Evolutionary conservation across 352 stramenopile species (phyloP), one percentile per base, ranked within the genome.

Genomic region (Globisporangium irregulare): DNA sequence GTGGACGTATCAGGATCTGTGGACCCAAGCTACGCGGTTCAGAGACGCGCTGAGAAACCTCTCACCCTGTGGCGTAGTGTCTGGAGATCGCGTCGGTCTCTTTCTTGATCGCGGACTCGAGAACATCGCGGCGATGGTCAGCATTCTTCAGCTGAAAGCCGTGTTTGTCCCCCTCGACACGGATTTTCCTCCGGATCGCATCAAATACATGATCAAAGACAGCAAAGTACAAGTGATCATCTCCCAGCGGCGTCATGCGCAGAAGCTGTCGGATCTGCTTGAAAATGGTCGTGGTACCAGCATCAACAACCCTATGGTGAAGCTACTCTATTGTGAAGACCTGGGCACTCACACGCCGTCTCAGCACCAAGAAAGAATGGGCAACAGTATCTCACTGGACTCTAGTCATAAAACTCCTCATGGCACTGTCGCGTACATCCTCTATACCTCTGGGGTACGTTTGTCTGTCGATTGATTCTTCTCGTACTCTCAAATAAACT

Each of bases 401-500:
- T 41, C 1, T 22, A 8, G 3, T 25, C 27, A 38, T 24, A 18
- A n/a, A 8, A 3, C 27, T 25, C 15, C 27, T 20, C 24, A 8
- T 15, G 15, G 25, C 18, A 59, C 15, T 12, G 27, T 59, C 54
- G 54, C 54, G 27, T 59, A 59, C 27, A 59, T 59, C 41, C 54
- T 59, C 27, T 59, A 59, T n/a, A 59, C 54, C 54, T 59, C 54
- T 59, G 54, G 54, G 15, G 54, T 59, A 41, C 25, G 54, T 59
- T 41, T 18, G 5, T 22, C 54, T 41, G 5, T 41, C 32, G 25
- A 18, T 59, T 1, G 27, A n/a, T 50, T 9, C 41, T n/a, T 50
- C 41, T 9, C 41, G n/a, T 18, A 50, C 5, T 18, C 14, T n/a
- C 14, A 3, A 50, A 4, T 2, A 50, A 50, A 50, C 1, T 5